Conservation (phyloP, 2,329 filamentous ascomycete genomes). For the Verticillium isaacii region DNA sequence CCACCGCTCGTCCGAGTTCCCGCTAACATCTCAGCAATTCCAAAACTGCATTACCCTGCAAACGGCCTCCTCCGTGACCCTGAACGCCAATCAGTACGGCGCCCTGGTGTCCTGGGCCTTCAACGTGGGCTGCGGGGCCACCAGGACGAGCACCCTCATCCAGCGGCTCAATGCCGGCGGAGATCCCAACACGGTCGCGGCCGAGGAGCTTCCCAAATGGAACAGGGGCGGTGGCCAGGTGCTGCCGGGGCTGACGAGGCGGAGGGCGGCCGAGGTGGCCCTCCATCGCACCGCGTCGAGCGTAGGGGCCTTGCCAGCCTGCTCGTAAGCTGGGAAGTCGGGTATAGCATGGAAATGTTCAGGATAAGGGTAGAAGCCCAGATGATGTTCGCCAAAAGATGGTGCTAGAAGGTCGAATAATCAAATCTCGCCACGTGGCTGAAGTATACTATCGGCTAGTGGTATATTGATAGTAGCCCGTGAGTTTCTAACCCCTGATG, state of each 20-base stretch:
- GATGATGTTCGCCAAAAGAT: background rate
- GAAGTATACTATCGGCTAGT: too few relatives aligned
- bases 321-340: constrained; percentile 4
- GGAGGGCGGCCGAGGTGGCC: constrained; percentile 38
- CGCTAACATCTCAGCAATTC: constrained; percentile 14
- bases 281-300: constrained; percentile 17
- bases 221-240: constrained; percentile 33
- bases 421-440: too few relatives aligned
- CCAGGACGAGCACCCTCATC: constrained; percentile 33
- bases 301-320: constrained; percentile 9
- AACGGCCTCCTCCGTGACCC: constrained; percentile 25
- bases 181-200: constrained; percentile 31
- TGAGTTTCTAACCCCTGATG: too few relatives aligned
- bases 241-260: constrained; percentile 32
- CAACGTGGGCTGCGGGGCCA: constrained; percentile 42
- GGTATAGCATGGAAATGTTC: background rate
- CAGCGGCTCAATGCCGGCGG: constrained; percentile 38
- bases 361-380: background rate
- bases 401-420: too few relatives aligned
- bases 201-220: constrained; percentile 43
- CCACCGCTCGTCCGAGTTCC: background rate
- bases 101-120: constrained; percentile 47
- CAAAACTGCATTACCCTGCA: constrained; percentile 34
- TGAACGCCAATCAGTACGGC: constrained; percentile 48
- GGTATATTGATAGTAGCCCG: too few relatives aligned